Evolutionary conservation across 768 basidiomycete genomes (phyloP).

Genomic region (Pleurotus platypus): DNA sequence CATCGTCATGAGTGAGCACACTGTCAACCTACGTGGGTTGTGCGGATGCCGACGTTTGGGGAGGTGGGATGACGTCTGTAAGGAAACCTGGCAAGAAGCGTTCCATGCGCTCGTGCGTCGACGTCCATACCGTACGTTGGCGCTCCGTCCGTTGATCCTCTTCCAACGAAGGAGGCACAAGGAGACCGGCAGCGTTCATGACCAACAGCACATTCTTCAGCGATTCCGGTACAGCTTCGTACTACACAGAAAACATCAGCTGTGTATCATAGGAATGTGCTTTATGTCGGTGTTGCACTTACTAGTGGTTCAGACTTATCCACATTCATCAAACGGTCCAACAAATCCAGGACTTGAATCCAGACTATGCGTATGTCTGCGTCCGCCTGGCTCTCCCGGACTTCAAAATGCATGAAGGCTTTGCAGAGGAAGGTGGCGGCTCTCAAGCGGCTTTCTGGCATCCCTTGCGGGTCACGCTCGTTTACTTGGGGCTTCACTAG

Average conservation of each 20-base stretch:
- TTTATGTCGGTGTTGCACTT: conserved; percentile 22
- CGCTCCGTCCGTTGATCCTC: conserved; percentile 51
- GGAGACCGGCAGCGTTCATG: conserved; percentile 85
- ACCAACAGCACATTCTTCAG: conserved; percentile 95
- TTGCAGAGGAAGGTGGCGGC: conserved; percentile 92
- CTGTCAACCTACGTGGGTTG: not conserved
- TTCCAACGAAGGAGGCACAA: conserved; percentile 59
- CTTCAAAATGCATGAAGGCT: conserved; percentile 90
- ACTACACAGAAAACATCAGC: conserved; percentile 39
- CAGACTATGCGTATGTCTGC: conserved; percentile 74
- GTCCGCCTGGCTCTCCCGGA: conserved; percentile 58
- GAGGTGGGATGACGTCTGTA: conserved; percentile 56
- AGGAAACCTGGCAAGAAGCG: conserved; percentile 91
- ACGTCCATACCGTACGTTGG: conserved; percentile 75
- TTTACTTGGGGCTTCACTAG: conserved; percentile 81
- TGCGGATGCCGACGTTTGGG: conserved; percentile 9
- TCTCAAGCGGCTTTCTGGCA: conserved; percentile 87
- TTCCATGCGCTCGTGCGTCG: conserved; percentile 84
- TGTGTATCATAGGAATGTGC: not conserved
- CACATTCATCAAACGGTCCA: conserved; percentile 85
- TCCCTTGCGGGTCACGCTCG: conserved; percentile 75
- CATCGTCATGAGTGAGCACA: not conserved
- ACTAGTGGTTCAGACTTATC: conserved; percentile 88
- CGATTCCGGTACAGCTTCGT: conserved; percentile 93
- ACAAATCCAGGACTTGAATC: conserved; percentile 84